Evolutionary conservation across 805 yeast genomes (phyloP).

Genomic region (Saturnispora sanitii): DNA sequence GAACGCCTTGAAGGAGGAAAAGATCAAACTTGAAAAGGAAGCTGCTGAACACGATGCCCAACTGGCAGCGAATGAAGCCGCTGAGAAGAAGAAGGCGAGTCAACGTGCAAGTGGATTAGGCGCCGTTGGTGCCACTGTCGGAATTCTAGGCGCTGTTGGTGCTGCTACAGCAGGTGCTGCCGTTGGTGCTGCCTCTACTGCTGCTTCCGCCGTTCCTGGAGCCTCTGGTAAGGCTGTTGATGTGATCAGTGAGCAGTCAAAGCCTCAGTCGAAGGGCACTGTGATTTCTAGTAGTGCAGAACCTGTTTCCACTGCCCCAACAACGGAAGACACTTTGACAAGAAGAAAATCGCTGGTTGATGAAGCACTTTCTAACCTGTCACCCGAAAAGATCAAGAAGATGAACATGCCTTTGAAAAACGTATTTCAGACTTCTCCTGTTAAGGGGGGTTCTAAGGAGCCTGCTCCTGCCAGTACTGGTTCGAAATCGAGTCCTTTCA

Average conservation of each 20-base stretch:
- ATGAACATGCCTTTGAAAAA: slow-evolving; percentile 25
- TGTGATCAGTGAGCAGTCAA: not conserved
- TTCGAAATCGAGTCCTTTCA: slow-evolving; percentile 16
- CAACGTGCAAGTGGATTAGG: slow-evolving; percentile 17
- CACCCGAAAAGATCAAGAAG: slow-evolving; percentile 21
- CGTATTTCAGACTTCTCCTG: slow-evolving; percentile 15
- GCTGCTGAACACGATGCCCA: slow-evolving; percentile 27
- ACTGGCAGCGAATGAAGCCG: slow-evolving; percentile 30
- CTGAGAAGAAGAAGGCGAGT: slow-evolving; percentile 23
- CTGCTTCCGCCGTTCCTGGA: slow-evolving; percentile 10
- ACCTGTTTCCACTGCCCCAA: slow-evolving; percentile 1
- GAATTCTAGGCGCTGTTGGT: slow-evolving; percentile 11
- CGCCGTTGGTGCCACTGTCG: slow-evolving; percentile 23
- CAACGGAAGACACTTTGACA: slow-evolving; percentile 13
- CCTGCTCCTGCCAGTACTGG: slow-evolving; percentile 34
- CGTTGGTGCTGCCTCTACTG: slow-evolving; percentile 17
- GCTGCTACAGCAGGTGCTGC: slow-evolving; percentile 12
- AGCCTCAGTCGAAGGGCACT: too few species aligned
- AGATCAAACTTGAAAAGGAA: slow-evolving; percentile 27
- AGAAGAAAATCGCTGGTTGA: slow-evolving; percentile 25
- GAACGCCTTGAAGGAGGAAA: slow-evolving; percentile 30
- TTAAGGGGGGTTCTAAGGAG: slow-evolving; percentile 31
- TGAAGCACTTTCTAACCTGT: slow-evolving; percentile 21
- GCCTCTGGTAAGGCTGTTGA: slow-evolving; percentile 16
- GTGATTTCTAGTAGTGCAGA: too few species aligned